phyloP scores from a whole-genome alignment of 2,329 filamentous ascomycete genomes.

The Colletotrichum shisoi region DNA sequence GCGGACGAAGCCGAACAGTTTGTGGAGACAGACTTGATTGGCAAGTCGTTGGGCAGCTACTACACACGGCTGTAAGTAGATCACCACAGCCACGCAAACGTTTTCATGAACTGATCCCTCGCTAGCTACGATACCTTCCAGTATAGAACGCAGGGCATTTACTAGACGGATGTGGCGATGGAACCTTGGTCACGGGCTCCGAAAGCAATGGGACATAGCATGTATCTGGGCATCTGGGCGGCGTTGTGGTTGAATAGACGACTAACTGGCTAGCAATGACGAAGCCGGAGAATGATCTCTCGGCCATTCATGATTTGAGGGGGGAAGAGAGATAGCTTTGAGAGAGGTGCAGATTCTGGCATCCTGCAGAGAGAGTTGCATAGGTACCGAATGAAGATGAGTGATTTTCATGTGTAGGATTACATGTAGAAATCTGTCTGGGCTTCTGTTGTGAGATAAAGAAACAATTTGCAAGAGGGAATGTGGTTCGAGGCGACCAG shows the following conservation, averaged over 20 bases:
- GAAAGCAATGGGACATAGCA: constrained; percentile 31
- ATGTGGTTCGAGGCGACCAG: neutral
- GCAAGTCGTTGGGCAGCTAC: constrained; percentile 84
- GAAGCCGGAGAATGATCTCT: constrained; percentile 34
- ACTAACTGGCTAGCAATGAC: constrained; percentile 37
- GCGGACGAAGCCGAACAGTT: constrained; percentile 82
- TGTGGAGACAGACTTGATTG: constrained; percentile 80
- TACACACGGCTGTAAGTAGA: constrained; percentile 80
- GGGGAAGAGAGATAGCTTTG: constrained; percentile 10
- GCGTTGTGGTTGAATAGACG: constrained; percentile 40
- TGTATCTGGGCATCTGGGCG: constrained; percentile 39
- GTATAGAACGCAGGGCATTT: constrained; percentile 87
- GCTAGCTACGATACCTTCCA: constrained; percentile 82
- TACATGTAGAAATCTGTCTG: neutral
- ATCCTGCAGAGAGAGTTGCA: constrained; percentile 23
- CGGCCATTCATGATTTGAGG: constrained; percentile 26
- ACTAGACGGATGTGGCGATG: constrained; percentile 57
- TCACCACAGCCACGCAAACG: neutral
- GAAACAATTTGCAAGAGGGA: neutral
- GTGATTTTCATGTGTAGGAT: constrained; percentile 34
- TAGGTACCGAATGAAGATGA: constrained; percentile 34
- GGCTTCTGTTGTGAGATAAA: neutral
- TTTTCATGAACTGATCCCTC: constrained; percentile 15
- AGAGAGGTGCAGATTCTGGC: constrained; percentile 3
- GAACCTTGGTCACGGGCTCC: constrained; percentile 18